Conservation (phyloP, 2,329 filamentous ascomycete species). For the Bisporella sp. region DNA sequence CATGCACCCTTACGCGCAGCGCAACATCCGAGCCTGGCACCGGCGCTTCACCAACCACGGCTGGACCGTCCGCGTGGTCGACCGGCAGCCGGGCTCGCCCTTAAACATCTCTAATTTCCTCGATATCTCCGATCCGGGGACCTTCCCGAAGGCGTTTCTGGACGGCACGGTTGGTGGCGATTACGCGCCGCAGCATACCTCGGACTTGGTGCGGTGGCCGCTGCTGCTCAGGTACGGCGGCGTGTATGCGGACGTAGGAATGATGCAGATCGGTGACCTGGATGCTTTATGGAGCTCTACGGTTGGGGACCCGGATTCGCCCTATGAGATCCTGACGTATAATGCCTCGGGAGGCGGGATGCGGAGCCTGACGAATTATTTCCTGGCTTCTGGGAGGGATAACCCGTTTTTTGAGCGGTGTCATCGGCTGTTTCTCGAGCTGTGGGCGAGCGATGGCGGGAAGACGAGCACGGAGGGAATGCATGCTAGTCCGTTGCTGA, state of each 20-base stretch:
- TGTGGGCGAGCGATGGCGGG: conserved; percentile 42
- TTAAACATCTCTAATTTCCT: conserved; percentile 43
- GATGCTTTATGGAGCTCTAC: conserved; percentile 45
- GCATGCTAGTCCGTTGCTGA: conserved; percentile 39
- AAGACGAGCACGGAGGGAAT: conserved; percentile 44
- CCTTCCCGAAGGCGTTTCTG: conserved; percentile 43
- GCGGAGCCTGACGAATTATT: conserved; percentile 41
- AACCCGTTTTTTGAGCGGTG: conserved; percentile 43
- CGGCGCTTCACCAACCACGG: conserved; percentile 43
- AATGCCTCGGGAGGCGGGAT: conserved; percentile 30
- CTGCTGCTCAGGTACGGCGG: conserved; percentile 50
- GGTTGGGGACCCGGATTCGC: conserved; percentile 37
- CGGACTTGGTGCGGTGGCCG: conserved; percentile 51
- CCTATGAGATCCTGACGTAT: conserved; percentile 41
- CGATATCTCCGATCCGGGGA: conserved; percentile 33
- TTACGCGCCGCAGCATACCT: conserved; percentile 46
- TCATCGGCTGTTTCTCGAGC: conserved; percentile 41
- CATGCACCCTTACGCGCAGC: conserved; percentile 45
- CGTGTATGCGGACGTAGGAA: conserved; percentile 49
- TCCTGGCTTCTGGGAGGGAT: conserved; percentile 31
- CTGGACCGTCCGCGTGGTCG: conserved; percentile 46
- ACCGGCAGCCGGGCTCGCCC: conserved; percentile 36
- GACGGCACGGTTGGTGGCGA: conserved; percentile 41
- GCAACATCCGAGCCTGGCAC: conserved; percentile 47
- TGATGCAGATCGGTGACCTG: conserved; percentile 50